These are phyloP conservation scores for Fusarium avenaceum DNA, from an alignment of 2,329 filamentous ascomycete species.

Conservation along the genomic window DNA sequence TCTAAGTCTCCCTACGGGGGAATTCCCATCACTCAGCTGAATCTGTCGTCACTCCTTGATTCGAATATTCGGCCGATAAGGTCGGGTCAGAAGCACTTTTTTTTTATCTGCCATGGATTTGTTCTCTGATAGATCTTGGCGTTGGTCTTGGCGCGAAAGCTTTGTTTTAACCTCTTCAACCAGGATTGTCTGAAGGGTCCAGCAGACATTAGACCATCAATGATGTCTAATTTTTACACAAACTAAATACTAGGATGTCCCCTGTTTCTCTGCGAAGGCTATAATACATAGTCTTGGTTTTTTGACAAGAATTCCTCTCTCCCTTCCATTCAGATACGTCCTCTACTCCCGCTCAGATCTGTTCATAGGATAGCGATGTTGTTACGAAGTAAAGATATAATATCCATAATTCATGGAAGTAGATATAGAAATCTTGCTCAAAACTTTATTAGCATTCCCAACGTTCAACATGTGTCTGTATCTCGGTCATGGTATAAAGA, in stretches of 20 bases:
- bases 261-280: neutral
- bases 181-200: constrained; percentile 21
- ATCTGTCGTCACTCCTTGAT: constrained; percentile 11
- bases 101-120: constrained; percentile 24
- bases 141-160: constrained; percentile 42
- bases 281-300: neutral
- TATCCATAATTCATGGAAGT: neutral
- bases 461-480: neutral
- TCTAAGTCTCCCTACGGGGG: neutral
- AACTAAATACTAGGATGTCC: neutral
- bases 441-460: neutral
- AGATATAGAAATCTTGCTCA: too few relatives aligned
- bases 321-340: neutral
- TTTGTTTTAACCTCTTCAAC: constrained; percentile 44
- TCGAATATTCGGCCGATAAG: constrained; percentile 35
- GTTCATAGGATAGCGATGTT: too few relatives aligned
- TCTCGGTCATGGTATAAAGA: constrained; percentile 3
- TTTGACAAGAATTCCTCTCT: neutral
- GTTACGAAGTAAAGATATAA: too few relatives aligned
- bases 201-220: neutral
- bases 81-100: constrained; percentile 23
- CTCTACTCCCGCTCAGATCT: neutral
- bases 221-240: neutral
- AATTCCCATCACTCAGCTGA: constrained; percentile 9
- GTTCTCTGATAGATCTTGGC: constrained; percentile 39